Conservation (phyloP, 2,329 filamentous ascomycete genomes). For the Sporothrix brunneoviolacea region DNA sequence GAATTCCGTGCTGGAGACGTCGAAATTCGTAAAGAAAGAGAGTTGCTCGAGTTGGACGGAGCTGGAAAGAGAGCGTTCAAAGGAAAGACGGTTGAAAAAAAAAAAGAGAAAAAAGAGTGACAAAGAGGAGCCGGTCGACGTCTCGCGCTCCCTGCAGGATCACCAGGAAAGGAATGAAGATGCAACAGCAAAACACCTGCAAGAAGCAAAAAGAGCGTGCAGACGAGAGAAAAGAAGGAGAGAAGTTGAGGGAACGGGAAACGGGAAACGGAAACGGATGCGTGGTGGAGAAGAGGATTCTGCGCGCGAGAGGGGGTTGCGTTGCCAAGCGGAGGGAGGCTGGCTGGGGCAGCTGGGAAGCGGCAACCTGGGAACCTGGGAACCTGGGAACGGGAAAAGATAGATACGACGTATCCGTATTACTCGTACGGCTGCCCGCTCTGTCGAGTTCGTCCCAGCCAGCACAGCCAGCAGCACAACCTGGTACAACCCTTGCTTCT, state of each 20-base stretch:
- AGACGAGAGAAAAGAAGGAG: not conserved
- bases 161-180: constrained; percentile 3
- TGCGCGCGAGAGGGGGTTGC: no score
- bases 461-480: not conserved
- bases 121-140: constrained; percentile 16
- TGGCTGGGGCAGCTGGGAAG: no score
- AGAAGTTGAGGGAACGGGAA: not conserved
- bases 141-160: constrained; percentile 12
- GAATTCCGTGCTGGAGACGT: not conserved
- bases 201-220: constrained; percentile 3
- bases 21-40: not conserved
- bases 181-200: constrained; percentile 10
- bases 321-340: no score
- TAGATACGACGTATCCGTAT: no score
- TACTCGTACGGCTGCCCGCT: no score
- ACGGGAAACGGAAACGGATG: not conserved
- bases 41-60: not conserved
- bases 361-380: no score
- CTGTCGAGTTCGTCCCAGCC: no score
- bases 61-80: not conserved
- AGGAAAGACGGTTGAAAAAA: not conserved
- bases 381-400: no score
- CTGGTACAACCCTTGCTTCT: not conserved
- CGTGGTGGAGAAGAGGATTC: no score
- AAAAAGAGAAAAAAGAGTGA: not conserved